Evolutionary conservation across 2,329 filamentous ascomycete species (phyloP), one percentile per base, ranked within the genome.

Genomic region (Botryosphaeria dothidea): DNA sequence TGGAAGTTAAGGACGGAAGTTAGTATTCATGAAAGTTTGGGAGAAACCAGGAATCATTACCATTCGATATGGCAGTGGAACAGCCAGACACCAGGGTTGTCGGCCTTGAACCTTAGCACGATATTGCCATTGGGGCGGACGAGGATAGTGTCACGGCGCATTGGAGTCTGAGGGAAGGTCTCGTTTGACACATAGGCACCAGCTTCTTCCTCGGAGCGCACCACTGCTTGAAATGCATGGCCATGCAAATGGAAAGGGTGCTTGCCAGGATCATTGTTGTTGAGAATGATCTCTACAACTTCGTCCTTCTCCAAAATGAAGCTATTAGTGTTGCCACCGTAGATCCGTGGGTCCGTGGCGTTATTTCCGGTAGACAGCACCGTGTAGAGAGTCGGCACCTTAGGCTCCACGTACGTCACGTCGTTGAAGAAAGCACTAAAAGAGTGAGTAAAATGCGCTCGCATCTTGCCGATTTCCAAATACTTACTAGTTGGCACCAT

Each of bases 331-430:
- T 87, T 84, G 13, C 81, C 76, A 23, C 86, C 86, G 66, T 85
- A 82, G 25, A 81, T 76, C 2, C 23, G 11, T 4, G 49, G 29
- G 64, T 82, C 78, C 3, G 77, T 78, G 2, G 77, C 76, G 66
- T 83, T 84, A 6, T 79, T 76, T n/a, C 81, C 80, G 38, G 86
- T 85, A 3, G 86, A 87, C 3, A 96, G 81, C 1, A 85, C 91
- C 0, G 90, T 92, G 81, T 93, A 96, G 0, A 96, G 82, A 0
- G 90, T 88, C 0, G 92, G 93, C 0, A 96, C 92, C 74, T 92
- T 91, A 56, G 91, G 92, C 0, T 79, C 64, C 3, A 85, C 84
- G 75, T 93, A 96, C 31, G 90, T 92, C 68, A 92, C 86, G 75
- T 91, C 88, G 81, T 94, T 93, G 77, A 83, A 82, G 72, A 82